Percentiles rank a stretch among this genome's conserved stretches.
These are phyloP conservation scores for Penicillium corylophilum DNA, from an alignment of 2,329 filamentous ascomycete species.

Conservation along the genomic window DNA sequence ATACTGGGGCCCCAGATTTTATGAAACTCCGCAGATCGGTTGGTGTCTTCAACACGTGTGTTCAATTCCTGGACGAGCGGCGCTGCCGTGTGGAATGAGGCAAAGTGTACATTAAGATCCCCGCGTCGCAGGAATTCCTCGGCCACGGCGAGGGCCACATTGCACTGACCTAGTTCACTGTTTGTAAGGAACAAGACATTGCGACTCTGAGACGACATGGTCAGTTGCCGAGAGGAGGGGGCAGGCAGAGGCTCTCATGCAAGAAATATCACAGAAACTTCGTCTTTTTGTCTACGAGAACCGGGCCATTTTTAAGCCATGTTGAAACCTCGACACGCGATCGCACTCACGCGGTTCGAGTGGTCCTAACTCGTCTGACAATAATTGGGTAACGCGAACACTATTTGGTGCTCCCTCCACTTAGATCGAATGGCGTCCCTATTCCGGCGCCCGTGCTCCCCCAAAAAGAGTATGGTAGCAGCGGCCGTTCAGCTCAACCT, in stretches of 20 bases:
- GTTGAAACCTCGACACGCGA: background rate
- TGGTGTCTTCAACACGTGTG: constrained; percentile 13
- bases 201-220: constrained; percentile 16
- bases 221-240: background rate
- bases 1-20: constrained; percentile 34
- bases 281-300: background rate
- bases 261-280: background rate
- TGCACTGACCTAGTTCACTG: constrained; percentile 49
- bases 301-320: background rate
- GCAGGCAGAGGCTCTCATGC: background rate
- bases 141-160: constrained; percentile 47
- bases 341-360: constrained; percentile 1
- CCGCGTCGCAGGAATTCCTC: constrained; percentile 41
- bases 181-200: constrained; percentile 47
- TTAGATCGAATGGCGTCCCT: background rate
- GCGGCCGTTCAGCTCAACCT: background rate
- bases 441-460: background rate
- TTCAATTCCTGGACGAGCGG: constrained; percentile 30
- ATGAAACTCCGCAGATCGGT: constrained; percentile 30
- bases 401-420: background rate
- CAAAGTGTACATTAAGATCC: constrained; percentile 46
- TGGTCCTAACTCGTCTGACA: background rate
- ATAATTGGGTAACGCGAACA: constrained; percentile 11
- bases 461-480: background rate
- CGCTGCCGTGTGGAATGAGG: constrained; percentile 42